A percentile compares a stretch with the other conserved stretches of the same genome.
Evolutionary conservation across 176 grass and related monocot species (phyloP).

Genomic region (Canna indica): DNA sequence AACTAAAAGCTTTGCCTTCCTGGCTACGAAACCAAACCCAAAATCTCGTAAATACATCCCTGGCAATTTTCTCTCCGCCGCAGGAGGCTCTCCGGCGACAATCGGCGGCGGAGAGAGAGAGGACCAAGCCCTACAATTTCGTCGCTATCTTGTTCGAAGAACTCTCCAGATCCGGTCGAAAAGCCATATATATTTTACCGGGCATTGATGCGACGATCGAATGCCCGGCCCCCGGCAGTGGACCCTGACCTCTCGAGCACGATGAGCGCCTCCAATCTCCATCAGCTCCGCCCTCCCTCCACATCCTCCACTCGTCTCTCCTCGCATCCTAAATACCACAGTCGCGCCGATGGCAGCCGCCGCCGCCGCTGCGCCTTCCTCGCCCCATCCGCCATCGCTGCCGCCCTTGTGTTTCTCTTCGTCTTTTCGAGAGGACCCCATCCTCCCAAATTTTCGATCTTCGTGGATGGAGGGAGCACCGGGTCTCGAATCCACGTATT

Average conservation of each 20-base stretch:
- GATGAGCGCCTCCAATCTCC: not conserved
- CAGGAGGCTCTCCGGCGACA: not conserved
- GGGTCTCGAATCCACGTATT: slow-evolving; percentile 81
- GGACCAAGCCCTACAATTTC: not conserved
- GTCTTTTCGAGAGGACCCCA: not conserved
- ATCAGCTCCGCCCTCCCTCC: not conserved
- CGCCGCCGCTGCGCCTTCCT: not conserved
- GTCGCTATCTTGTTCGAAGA: not conserved
- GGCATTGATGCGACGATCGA: slow-evolving; percentile 12
- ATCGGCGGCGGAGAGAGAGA: not conserved
- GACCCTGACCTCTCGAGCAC: not conserved
- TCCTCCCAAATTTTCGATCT: slow-evolving; percentile 32
- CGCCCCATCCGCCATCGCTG: not conserved
- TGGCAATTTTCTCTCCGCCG: slow-evolving; percentile 9
- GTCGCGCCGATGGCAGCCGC: not conserved
- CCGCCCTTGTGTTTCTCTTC: not conserved
- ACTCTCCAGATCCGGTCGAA: not conserved
- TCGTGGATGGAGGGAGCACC: slow-evolving; percentile 77
- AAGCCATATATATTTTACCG: not conserved
- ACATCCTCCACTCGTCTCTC: not conserved
- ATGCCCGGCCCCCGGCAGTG: not conserved
- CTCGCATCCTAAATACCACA: not conserved
- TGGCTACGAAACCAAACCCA: not conserved
- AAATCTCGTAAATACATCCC: not conserved
- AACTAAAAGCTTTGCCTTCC: too few species aligned